Evolutionary conservation across 2,329 filamentous ascomycete genomes (phyloP), one percentile per base, ranked within the genome.

Genomic region (Sclerotinia minor): DNA sequence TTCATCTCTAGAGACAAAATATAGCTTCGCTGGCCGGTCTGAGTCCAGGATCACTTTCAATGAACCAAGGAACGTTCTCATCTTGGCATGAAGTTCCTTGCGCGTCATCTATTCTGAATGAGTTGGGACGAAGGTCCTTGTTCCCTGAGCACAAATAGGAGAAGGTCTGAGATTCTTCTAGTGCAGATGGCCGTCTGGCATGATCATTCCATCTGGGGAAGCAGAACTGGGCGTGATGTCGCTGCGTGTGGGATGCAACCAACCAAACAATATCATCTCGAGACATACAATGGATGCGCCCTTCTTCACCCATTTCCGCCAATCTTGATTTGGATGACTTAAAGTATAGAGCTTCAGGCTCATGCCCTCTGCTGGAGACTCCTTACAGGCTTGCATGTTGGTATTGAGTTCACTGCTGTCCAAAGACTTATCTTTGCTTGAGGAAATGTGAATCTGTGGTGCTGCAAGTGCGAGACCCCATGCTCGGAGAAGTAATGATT

Each of bases 191-290:
- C 2, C 24, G 15, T 29, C 29, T 59, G 19, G 13, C 13, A 32
- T 7, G 15, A 59, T 8, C 1, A 19, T 1, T 2, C 11, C 2
- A 15, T 44, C 8, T 1, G 6, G 21, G 21, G 29, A 7, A 24
- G 11, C 19, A 24, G 21, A 38, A 24, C 5, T 13, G 19, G 9
- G 24, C 11, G 1, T 19, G 13, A 19, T n/a, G 6, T 2, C 44
- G 21, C 9, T 24, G 29, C 21, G 19, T 7, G 3, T 7, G 1
- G 5, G 2, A 3, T 8, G 9, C 2, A 8, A 19, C 24, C 1
- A 11, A 19, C 19, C 58, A 60, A 17, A 49, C 8, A 7, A 35
- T 11, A 19, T 17, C 44, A 49, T 60, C 47, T 49, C 29, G 21
- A 60, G 21, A 17, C 26, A 32, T 9, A 7, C 6, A 54, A 21